These are phyloP conservation scores for Hyaloperonospora arabidopsidis DNA, from an alignment of 352 stramenopile species.

Conservation along the genomic window DNA sequence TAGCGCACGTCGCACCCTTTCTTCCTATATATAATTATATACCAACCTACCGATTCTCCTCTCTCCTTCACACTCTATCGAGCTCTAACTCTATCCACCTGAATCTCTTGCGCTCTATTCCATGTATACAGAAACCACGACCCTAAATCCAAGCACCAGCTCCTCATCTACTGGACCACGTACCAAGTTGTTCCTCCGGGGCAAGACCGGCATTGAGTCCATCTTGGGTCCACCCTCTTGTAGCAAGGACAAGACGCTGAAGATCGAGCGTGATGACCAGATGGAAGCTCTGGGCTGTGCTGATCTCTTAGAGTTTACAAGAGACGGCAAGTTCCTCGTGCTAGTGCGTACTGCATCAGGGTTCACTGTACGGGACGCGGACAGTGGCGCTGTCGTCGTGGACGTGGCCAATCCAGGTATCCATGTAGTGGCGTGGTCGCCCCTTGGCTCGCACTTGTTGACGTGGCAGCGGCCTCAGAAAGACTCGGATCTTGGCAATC, in stretches of 20 bases:
- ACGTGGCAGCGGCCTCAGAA: constrained; percentile 85
- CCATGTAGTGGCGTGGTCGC: constrained; percentile 74
- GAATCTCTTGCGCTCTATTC: not conserved
- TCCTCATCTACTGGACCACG: constrained; percentile 22
- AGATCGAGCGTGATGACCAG: constrained; percentile 46
- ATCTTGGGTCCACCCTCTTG: constrained; percentile 64
- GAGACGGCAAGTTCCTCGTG: constrained; percentile 56
- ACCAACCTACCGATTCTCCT: too few species aligned
- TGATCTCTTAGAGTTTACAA: constrained; percentile 71
- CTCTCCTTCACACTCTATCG: too few species aligned
- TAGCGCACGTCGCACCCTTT: too few species aligned
- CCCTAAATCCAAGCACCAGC: constrained; percentile 10
- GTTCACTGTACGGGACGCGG: constrained; percentile 60
- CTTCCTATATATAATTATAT: too few species aligned
- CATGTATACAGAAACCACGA: not conserved
- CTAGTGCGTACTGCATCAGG: constrained; percentile 54
- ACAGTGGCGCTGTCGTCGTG: constrained; percentile 50
- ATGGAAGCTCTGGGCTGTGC: constrained; percentile 36
- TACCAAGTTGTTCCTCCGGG: constrained; percentile 83
- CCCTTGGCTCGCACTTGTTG: constrained; percentile 71
- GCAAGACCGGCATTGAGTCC: constrained; percentile 64
- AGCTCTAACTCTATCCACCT: too few species aligned
- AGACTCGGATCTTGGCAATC: constrained; percentile 59
- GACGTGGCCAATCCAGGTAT: constrained; percentile 69
- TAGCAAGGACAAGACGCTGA: constrained; percentile 29